These are phyloP conservation scores for Phytophthora europaea DNA, from an alignment of 352 stramenopile species.

Conservation along the genomic window DNA sequence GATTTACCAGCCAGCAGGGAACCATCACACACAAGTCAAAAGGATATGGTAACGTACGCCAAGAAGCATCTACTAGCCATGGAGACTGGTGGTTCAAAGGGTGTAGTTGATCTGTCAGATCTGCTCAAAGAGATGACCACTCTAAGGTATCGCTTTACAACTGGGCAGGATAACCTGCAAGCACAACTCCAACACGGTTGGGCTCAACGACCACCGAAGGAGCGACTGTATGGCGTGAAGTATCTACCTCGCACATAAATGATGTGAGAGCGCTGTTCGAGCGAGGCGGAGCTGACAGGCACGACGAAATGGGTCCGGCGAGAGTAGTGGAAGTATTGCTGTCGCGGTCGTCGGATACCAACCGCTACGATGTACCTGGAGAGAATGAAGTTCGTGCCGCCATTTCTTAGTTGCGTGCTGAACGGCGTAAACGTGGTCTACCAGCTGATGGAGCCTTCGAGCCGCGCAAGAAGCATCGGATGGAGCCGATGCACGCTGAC, in stretches of 20 bases:
- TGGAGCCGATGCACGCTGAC: neutral
- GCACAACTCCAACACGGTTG: conserved; percentile 4
- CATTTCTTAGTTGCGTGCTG: neutral
- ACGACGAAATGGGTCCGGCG: conserved; percentile 1
- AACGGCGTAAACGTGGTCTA: neutral
- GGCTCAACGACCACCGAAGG: conserved; percentile 1
- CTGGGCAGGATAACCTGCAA: neutral
- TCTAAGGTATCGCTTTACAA: conserved; percentile 3
- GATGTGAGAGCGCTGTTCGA: conserved; percentile 7
- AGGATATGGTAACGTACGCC: neutral
- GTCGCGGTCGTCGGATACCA: neutral
- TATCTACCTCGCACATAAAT: neutral
- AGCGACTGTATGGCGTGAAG: conserved; percentile 2
- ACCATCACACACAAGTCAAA: neutral
- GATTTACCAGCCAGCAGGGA: neutral
- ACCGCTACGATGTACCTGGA: conserved; percentile 7
- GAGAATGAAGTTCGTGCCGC: conserved; percentile 6
- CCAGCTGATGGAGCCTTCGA: neutral
- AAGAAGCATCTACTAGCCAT: neutral
- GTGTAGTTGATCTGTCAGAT: neutral
- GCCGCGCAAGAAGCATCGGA: conserved; percentile 3
- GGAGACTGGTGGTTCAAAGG: neutral
- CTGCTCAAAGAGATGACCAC: conserved; percentile 1
- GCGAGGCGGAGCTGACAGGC: neutral
- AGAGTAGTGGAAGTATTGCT: conserved; percentile 10